phyloP scores from a whole-genome alignment of 805 yeast genomes.

The Hanseniaspora pseudoguilliermondii region DNA sequence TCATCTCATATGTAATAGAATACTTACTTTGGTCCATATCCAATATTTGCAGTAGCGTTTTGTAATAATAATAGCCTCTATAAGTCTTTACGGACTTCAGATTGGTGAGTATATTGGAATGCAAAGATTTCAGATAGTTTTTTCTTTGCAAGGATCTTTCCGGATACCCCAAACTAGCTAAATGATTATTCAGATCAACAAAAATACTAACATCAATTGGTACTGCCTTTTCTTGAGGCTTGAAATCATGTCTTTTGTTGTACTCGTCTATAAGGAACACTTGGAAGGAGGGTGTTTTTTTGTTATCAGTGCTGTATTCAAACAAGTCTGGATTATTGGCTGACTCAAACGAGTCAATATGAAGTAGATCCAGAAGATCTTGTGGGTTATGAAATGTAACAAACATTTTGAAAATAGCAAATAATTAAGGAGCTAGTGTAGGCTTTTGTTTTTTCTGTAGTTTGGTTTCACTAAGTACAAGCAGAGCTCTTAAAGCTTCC shows the following conservation, averaged over 20 bases:
- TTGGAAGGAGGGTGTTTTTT: not conserved
- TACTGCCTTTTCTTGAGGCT: not conserved
- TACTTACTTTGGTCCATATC: not conserved
- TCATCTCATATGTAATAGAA: not conserved
- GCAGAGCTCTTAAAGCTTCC: not conserved
- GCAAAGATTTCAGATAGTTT: not conserved
- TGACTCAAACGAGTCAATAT: not conserved
- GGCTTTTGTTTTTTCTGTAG: not conserved
- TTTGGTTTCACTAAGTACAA: not conserved
- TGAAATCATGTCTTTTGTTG: not conserved
- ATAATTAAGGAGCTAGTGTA: not conserved
- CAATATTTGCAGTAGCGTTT: not conserved
- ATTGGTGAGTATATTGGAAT: not conserved
- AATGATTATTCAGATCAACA: not conserved
- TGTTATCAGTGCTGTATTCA: not conserved
- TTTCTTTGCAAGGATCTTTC: not conserved
- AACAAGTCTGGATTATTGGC: not conserved
- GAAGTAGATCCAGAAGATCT: slow-evolving; percentile 4
- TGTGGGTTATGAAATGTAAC: not conserved
- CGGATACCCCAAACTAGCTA: not conserved
- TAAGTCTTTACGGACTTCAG: not conserved
- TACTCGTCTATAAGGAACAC: not conserved
- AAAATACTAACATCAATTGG: not conserved
- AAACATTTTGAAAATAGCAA: not conserved
- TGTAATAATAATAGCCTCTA: slow-evolving; percentile 5